Evolutionary conservation across 2,329 filamentous ascomycete species (phyloP).

Genomic region (Fusarium anguioides): DNA sequence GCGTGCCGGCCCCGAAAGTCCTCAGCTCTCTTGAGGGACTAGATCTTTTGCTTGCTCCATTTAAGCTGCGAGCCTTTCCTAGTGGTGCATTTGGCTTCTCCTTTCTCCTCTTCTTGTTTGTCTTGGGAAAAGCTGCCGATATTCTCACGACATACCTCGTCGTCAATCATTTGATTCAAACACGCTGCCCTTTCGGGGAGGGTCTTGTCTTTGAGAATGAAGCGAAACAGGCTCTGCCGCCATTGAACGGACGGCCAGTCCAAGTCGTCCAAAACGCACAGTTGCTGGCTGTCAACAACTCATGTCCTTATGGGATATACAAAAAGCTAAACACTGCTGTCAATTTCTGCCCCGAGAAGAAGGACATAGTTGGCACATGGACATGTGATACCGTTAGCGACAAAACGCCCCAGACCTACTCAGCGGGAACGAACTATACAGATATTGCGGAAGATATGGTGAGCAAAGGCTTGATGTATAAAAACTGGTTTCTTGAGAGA

Average conservation of each 20-base stretch:
- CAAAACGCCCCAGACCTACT: neutral
- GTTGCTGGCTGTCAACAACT: neutral
- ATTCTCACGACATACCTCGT: neutral
- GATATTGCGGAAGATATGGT: neutral
- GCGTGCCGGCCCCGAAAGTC: neutral
- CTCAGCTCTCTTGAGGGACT: neutral
- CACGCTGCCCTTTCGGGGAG: neutral
- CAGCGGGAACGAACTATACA: neutral
- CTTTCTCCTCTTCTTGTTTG: constrained; percentile 1
- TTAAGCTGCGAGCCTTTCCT: neutral
- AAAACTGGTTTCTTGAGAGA: neutral
- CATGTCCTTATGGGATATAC: neutral
- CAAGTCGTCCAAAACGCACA: constrained; percentile 2
- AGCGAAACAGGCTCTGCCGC: neutral
- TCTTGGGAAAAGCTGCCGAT: neutral
- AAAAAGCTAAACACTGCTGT: neutral
- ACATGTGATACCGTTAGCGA: neutral
- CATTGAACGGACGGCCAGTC: neutral
- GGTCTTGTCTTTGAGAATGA: constrained; percentile 1
- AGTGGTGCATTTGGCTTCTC: neutral
- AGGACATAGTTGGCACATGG: neutral
- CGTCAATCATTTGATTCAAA: neutral
- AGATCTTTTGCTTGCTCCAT: neutral
- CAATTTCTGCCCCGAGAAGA: neutral
- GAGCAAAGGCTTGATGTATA: neutral